These are phyloP conservation scores for Pneumocystis wakefieldiae DNA, from an alignment of 1,139 yeast genomes.

Conservation along the genomic window DNA sequence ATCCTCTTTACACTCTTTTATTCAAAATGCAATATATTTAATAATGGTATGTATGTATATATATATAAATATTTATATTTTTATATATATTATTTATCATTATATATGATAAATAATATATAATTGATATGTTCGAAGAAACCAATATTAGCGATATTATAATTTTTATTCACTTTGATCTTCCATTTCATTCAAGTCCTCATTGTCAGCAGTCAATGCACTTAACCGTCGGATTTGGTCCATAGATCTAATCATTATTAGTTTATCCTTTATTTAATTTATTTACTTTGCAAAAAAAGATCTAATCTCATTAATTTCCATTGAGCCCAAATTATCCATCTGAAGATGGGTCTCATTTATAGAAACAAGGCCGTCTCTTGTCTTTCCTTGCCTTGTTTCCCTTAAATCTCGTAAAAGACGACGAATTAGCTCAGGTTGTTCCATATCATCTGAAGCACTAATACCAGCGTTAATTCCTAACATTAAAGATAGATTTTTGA, in stretches of 20 bases:
- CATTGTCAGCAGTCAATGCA: not conserved
- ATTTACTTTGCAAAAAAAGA: conserved; percentile 68
- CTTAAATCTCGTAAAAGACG: conserved; percentile 67
- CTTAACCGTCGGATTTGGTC: not conserved
- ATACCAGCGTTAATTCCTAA: conserved; percentile 15
- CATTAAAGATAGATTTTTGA: not conserved
- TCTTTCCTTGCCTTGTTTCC: conserved; percentile 68
- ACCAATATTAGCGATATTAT: too few species aligned
- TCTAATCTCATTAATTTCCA: conserved; percentile 79
- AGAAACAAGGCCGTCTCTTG: conserved; percentile 60
- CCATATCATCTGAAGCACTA: conserved; percentile 57
- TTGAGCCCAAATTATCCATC: conserved; percentile 61
- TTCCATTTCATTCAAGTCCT: not conserved
- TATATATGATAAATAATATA: too few species aligned
- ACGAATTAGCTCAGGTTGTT: conserved; percentile 46
- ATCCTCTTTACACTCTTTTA: not conserved
- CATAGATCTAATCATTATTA: not conserved
- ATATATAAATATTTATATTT: too few species aligned
- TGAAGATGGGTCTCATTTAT: conserved; percentile 74
- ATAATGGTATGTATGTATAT: not conserved
- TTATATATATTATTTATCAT: not conserved
- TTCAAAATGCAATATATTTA: not conserved
- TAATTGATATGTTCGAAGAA: too few species aligned
- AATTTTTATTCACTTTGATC: not conserved
- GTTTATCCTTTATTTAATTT: conserved; percentile 46